Evolutionary conservation across 1,139 yeast species (phyloP).

Genomic region (Meyerozyma carpophila): DNA sequence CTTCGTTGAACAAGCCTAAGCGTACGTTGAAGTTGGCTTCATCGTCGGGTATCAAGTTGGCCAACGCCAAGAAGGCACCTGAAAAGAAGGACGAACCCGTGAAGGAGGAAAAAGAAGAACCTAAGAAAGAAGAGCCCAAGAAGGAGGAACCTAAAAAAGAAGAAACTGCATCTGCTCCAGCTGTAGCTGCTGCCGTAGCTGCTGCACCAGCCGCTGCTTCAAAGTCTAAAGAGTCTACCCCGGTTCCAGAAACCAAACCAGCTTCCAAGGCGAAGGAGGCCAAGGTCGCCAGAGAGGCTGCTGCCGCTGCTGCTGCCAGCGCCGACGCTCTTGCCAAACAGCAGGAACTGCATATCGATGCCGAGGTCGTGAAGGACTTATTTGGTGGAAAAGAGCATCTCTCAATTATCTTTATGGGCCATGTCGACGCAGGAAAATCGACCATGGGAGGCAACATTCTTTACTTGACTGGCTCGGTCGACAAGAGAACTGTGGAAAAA

Average conservation of each 20-base stretch:
- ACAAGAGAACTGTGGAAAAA: slow-evolving; percentile 97
- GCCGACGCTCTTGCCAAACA: slow-evolving; percentile 58
- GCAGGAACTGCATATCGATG: slow-evolving; percentile 83
- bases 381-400: slow-evolving; percentile 97
- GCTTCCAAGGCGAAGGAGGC: slow-evolving; percentile 11
- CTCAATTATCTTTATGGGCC: slow-evolving; percentile 97
- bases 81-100: slow-evolving; percentile 15
- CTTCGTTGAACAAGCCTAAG: slow-evolving; percentile 50
- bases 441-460: slow-evolving; percentile 98
- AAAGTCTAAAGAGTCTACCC: slow-evolving; percentile 4
- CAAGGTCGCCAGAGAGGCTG: slow-evolving; percentile 11
- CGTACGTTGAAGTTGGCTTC: slow-evolving; percentile 60
- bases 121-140: slow-evolving; percentile 13
- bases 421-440: slow-evolving; percentile 98
- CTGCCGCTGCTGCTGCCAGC: slow-evolving; percentile 18
- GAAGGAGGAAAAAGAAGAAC: slow-evolving; percentile 21
- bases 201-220: slow-evolving; percentile 5
- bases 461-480: slow-evolving; percentile 92
- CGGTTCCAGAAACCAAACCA: slow-evolving; percentile 2
- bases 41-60: slow-evolving; percentile 64
- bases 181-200: slow-evolving; percentile 6
- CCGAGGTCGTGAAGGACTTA: slow-evolving; percentile 83
- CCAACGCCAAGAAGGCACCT: slow-evolving; percentile 48
- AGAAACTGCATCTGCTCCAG: slow-evolving; percentile 6
- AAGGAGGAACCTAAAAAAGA: slow-evolving; percentile 12